Percentiles rank a stretch among this genome's conserved stretches.
Conservation (phyloP, 352 stramenopile genomes). For the Pythium angustatum region DNA sequence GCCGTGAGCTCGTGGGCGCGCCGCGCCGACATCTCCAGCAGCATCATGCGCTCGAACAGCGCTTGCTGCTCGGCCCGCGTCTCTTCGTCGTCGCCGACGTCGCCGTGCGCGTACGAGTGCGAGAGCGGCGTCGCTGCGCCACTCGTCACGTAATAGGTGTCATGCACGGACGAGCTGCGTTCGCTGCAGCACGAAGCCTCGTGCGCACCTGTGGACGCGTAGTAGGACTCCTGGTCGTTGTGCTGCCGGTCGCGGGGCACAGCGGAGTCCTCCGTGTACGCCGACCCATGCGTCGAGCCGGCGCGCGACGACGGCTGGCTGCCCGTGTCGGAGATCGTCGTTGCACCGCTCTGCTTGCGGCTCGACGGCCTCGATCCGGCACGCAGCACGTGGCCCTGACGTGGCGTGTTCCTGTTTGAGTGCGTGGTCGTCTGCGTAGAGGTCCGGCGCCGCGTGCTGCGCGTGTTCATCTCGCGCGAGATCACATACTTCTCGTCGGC, state of each 20-base stretch:
- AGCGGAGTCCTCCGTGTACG: too few relatives aligned
- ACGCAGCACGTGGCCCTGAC: neutral
- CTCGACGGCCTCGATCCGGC: neutral
- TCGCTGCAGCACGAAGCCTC: too few relatives aligned
- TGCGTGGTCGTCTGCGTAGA: too few relatives aligned
- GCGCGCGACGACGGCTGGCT: neutral
- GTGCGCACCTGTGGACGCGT: too few relatives aligned
- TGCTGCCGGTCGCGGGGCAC: too few relatives aligned
- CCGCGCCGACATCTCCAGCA: slow-evolving; percentile 13
- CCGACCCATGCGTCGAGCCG: too few relatives aligned
- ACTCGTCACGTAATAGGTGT: neutral
- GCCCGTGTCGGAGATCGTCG: neutral
- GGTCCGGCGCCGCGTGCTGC: neutral
- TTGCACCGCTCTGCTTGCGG: neutral
- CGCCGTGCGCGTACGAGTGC: neutral
- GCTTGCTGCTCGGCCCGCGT: slow-evolving; percentile 6
- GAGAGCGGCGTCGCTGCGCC: neutral
- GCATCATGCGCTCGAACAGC: slow-evolving; percentile 17
- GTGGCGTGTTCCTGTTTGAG: too few relatives aligned
- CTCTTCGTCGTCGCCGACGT: neutral
- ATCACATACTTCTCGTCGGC: slow-evolving; percentile 25
- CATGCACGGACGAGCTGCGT: neutral
- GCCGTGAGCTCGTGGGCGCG: slow-evolving; percentile 14
- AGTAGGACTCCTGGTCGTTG: too few relatives aligned
- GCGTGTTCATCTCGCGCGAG: slow-evolving; percentile 18